These are phyloP conservation scores for Phytophthora pluvialis DNA, from an alignment of 352 stramenopile species.

Conservation along the genomic window DNA sequence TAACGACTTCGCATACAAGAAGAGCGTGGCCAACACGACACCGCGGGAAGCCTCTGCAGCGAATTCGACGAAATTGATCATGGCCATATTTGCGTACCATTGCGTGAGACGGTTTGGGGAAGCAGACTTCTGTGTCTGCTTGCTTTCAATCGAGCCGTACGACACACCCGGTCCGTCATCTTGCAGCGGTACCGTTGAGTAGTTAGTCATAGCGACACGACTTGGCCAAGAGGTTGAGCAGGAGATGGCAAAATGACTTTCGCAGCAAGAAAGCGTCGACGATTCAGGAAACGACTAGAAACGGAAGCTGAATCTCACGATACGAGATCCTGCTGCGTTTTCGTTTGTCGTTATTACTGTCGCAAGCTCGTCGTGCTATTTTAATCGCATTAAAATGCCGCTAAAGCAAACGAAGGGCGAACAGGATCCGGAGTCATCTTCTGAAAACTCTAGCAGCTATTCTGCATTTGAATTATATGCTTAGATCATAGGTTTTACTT, in stretches of 20 bases:
- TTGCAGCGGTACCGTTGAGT: slow-evolving; percentile 29
- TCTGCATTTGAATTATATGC: not conserved
- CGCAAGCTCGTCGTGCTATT: too few relatives aligned
- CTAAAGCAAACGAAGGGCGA: too few relatives aligned
- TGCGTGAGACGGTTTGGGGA: slow-evolving; percentile 17
- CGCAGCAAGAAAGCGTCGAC: not conserved
- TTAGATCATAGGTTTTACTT: slow-evolving; percentile 23
- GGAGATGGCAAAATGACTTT: slow-evolving; percentile 9
- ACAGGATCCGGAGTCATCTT: not conserved
- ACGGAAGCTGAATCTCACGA: slow-evolving; percentile 15
- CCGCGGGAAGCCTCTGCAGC: slow-evolving; percentile 71
- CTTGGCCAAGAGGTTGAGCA: not conserved
- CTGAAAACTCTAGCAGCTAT: not conserved
- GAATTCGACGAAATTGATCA: slow-evolving; percentile 85
- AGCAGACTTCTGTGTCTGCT: not conserved
- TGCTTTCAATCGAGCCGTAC: slow-evolving; percentile 25
- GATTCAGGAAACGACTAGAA: slow-evolving; percentile 11
- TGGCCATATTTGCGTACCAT: slow-evolving; percentile 75
- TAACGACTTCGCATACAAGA: slow-evolving; percentile 79
- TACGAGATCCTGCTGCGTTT: not conserved
- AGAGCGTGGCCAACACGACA: slow-evolving; percentile 75
- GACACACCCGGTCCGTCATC: slow-evolving; percentile 11
- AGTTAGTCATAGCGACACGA: slow-evolving; percentile 12
- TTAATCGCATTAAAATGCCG: too few relatives aligned
- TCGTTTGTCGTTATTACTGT: too few relatives aligned